Conservation (phyloP, 2,329 filamentous ascomycete species). For the Myriosclerotinia curreyana region DNA sequence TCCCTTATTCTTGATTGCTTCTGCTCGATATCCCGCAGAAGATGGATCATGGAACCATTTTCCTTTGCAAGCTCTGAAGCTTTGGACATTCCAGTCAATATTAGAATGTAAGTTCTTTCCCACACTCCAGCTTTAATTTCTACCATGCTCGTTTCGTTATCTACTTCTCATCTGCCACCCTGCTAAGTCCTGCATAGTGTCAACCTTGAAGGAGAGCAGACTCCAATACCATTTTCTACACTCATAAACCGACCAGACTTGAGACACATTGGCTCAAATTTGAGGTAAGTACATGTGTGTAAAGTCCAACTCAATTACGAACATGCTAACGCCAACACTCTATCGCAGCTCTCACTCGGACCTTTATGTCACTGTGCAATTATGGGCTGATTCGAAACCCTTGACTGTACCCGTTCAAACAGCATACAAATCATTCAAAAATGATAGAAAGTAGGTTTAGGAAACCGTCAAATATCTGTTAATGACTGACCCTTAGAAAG, state of each 20-base stretch:
- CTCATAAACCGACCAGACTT: slow-evolving; percentile 76
- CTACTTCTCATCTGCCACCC: not conserved
- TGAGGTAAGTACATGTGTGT: slow-evolving; percentile 47
- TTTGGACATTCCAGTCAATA: slow-evolving; percentile 68
- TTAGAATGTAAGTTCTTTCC: slow-evolving; percentile 53
- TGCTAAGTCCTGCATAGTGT: slow-evolving; percentile 49
- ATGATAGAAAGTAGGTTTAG: slow-evolving; percentile 54
- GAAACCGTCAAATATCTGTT: not conserved
- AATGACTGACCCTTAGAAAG: slow-evolving; percentile 43
- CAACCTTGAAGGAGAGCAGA: slow-evolving; percentile 74
- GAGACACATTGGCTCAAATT: slow-evolving; percentile 82
- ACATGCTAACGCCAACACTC: slow-evolving; percentile 30
- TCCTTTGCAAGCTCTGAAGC: slow-evolving; percentile 90
- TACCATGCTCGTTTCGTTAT: not conserved
- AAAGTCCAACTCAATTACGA: not conserved
- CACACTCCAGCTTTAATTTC: not conserved
- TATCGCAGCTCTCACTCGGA: slow-evolving; percentile 69
- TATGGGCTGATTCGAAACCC: slow-evolving; percentile 95
- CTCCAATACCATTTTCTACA: slow-evolving; percentile 70
- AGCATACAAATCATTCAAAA: slow-evolving; percentile 85
- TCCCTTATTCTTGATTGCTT: not conserved
- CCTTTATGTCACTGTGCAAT: slow-evolving; percentile 86
- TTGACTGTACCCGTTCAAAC: slow-evolving; percentile 90
- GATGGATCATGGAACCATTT: slow-evolving; percentile 77
- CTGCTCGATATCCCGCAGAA: slow-evolving; percentile 22